Evolutionary conservation across 306 rosid genomes (phyloP), one percentile per base, ranked within the genome.

Genomic region (Ammopiptanthus mongolicus): DNA sequence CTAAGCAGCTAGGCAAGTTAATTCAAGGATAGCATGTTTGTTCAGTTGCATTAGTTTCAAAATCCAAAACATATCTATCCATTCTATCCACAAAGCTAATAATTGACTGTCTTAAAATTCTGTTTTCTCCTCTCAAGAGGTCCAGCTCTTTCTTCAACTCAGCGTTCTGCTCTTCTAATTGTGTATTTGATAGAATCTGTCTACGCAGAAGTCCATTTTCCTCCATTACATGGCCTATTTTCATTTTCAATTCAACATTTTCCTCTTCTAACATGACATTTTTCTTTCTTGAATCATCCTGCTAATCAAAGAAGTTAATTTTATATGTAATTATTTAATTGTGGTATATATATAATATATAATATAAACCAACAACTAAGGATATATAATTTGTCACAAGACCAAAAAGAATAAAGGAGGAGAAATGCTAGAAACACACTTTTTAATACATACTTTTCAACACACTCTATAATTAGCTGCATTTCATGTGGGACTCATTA

Each of bases 101-200:
- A 51, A 68, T 8, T n/a, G 77, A 69, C 31, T n/a, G 47, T 36
- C 70, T 61, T 31, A 85, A 68, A 50, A 0, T 44, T 57, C 42
- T 75, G 66, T 68, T 78, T 73, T 87, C 80, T 60, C 57, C 78
- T 79, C 84, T 81, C 72, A 52, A 28, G 14, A 23, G 28, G 7
- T 85, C 88, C 42, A 75, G 46, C 71, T 85, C 83, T 71, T 77
- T 74, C 83, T 62, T 85, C 60, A 85, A 65, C 42, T 81, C 72
- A 0, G 71, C 70, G 8, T 67, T 80, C 74, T 80, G 82, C 60
- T 53, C 80, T 78, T 84, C 78, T 11, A 80, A 56, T 33, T 65
- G 61, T n/a, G 78, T 53, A 37, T 23, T 42, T n/a, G 71, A 65
- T 8, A 7, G 52, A 62, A 55, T 39, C 74, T 81, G 83, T 29